These are phyloP conservation scores for Pyrus betulifolia DNA, from an alignment of 306 rosid species.

Conservation along the genomic window DNA sequence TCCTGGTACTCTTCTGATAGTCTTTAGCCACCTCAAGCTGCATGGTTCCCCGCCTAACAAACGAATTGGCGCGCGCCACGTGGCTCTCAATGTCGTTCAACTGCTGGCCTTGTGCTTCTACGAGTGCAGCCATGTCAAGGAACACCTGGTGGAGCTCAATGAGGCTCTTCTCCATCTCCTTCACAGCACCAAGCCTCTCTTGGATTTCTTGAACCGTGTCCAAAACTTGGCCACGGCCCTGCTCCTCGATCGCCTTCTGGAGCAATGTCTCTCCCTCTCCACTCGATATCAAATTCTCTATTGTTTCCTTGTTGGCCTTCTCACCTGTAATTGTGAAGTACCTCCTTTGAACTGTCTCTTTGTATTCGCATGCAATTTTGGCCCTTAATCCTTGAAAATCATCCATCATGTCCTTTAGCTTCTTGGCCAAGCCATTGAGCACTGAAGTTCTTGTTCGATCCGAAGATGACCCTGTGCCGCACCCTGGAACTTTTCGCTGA, in stretches of 20 bases:
- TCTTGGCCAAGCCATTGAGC: slow-evolving; percentile 69
- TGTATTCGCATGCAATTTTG: slow-evolving; percentile 60
- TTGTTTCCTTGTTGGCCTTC: slow-evolving; percentile 64
- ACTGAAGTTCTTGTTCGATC: slow-evolving; percentile 80
- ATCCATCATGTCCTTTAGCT: slow-evolving; percentile 66
- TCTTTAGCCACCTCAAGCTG: slow-evolving; percentile 65
- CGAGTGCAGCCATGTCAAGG: slow-evolving; percentile 91
- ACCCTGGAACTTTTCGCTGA: slow-evolving; percentile 50
- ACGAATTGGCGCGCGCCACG: slow-evolving; percentile 74
- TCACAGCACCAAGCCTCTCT: slow-evolving; percentile 81
- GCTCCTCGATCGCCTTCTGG: slow-evolving; percentile 85
- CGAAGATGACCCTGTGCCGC: slow-evolving; percentile 81
- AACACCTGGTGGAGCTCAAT: slow-evolving; percentile 78
- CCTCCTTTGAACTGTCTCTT: slow-evolving; percentile 80
- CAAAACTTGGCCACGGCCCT: slow-evolving; percentile 89
- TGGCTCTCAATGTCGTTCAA: slow-evolving; percentile 79
- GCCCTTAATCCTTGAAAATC: slow-evolving; percentile 67
- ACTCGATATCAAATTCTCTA: slow-evolving; percentile 76
- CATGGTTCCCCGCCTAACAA: slow-evolving; percentile 63
- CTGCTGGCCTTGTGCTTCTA: slow-evolving; percentile 83
- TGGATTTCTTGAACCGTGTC: slow-evolving; percentile 91
- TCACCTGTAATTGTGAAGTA: slow-evolving; percentile 85
- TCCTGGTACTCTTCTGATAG: slow-evolving; percentile 51
- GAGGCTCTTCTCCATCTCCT: slow-evolving; percentile 82
- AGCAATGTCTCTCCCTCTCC: slow-evolving; percentile 84